These are phyloP conservation scores for Aspergillus pseudonomiae DNA, from an alignment of 2,329 filamentous ascomycete species.

Conservation along the genomic window DNA sequence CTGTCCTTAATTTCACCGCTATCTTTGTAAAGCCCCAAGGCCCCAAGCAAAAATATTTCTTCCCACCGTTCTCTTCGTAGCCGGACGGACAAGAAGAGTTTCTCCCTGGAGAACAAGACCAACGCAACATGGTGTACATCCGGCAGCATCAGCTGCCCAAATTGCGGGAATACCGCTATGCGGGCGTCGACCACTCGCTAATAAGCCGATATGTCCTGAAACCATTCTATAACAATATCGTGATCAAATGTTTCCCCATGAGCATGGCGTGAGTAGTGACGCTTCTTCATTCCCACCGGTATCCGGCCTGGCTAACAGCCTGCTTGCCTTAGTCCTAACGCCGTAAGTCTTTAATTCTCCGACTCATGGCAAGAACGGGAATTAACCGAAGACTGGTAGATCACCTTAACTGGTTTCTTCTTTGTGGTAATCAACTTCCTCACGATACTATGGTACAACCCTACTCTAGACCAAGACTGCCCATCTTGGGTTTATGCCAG, in stretches of 20 bases:
- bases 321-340: conserved; percentile 48
- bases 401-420: conserved; percentile 85
- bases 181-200: conserved; percentile 84
- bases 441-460: conserved; percentile 93
- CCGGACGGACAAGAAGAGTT: background rate
- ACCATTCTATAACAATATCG: conserved; percentile 93
- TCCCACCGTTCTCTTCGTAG: background rate
- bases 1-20: conserved; percentile 4
- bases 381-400: conserved; percentile 49
- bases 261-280: conserved; percentile 73
- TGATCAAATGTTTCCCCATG: conserved; percentile 93
- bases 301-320: conserved; percentile 17
- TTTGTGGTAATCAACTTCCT: conserved; percentile 89
- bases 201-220: conserved; percentile 92
- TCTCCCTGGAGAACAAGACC: conserved; percentile 3
- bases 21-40: background rate
- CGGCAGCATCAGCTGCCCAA: conserved; percentile 86
- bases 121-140: conserved; percentile 81
- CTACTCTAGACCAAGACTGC: conserved; percentile 90
- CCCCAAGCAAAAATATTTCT: background rate
- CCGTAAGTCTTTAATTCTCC: conserved; percentile 40
- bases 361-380: conserved; percentile 4
- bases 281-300: background rate
- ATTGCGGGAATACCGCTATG: conserved; percentile 95
- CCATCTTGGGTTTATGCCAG: conserved; percentile 92